Evolutionary conservation across 768 basidiomycete genomes (phyloP).

Genomic region (Serendipita sp.): DNA sequence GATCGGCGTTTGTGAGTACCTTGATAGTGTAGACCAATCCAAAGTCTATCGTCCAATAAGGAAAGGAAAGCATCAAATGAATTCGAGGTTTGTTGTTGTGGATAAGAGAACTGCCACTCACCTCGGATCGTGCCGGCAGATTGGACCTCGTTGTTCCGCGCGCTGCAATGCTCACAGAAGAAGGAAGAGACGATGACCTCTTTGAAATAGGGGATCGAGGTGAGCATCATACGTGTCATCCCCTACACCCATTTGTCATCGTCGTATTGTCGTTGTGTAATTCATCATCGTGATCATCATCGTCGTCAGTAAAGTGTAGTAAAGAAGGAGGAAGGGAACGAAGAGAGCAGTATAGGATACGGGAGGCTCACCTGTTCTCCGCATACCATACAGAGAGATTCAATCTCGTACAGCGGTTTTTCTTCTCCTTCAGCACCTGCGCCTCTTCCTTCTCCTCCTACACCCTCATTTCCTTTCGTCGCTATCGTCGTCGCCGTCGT

Average conservation of each 20-base stretch:
- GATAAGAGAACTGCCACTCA: slow-evolving; percentile 20
- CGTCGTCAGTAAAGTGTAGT: too few species aligned
- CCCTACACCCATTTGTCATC: slow-evolving; percentile 38
- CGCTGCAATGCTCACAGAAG: slow-evolving; percentile 83
- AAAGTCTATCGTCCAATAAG: slow-evolving; percentile 36
- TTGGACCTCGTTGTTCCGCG: slow-evolving; percentile 84
- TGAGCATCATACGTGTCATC: slow-evolving; percentile 70
- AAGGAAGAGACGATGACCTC: slow-evolving; percentile 96
- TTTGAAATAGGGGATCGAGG: slow-evolving; percentile 85
- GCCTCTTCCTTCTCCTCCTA: too few species aligned
- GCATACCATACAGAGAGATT: slow-evolving; percentile 90
- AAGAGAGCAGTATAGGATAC: not conserved
- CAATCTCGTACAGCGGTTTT: slow-evolving; percentile 61
- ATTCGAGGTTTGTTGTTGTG: not conserved
- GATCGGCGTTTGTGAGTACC: slow-evolving; percentile 55
- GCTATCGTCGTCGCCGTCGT: slow-evolving; percentile 14
- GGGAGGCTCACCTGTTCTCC: slow-evolving; percentile 56
- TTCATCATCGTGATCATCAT: too few species aligned
- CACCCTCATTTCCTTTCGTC: slow-evolving; percentile 23
- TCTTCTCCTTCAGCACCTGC: slow-evolving; percentile 20
- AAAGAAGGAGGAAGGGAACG: too few species aligned
- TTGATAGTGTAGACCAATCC: slow-evolving; percentile 69
- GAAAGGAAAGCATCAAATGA: not conserved
- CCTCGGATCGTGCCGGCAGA: slow-evolving; percentile 75
- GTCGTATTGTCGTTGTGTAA: not conserved